phyloP scores from a whole-genome alignment of 192 early-diverging fungal species.

The Coemansia erecta region DNA sequence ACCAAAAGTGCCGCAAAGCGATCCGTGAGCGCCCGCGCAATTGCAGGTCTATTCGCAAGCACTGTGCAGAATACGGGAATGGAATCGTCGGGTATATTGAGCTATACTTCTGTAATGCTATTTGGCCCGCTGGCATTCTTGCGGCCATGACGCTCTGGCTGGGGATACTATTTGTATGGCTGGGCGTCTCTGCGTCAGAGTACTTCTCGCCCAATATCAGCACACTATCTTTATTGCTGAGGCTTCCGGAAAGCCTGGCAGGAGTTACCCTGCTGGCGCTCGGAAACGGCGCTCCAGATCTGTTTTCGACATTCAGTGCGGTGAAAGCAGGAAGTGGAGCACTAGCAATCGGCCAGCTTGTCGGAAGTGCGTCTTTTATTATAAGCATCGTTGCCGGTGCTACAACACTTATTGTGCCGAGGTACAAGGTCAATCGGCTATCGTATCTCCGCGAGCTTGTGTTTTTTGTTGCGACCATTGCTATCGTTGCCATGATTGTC shows the following conservation, averaged over 20 bases:
- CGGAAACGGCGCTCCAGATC: constrained; percentile 91
- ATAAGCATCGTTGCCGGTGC: constrained; percentile 79
- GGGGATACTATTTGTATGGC: constrained; percentile 69
- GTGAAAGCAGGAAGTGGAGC: constrained; percentile 68
- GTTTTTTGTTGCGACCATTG: constrained; percentile 61
- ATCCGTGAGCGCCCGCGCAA: constrained; percentile 55
- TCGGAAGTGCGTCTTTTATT: constrained; percentile 84
- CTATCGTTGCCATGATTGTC: constrained; percentile 32
- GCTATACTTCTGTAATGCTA: constrained; percentile 50
- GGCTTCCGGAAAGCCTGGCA: constrained; percentile 81
- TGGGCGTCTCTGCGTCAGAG: constrained; percentile 77
- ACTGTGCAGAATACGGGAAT: constrained; percentile 63
- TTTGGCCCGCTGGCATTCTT: constrained; percentile 24
- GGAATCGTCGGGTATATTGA: constrained; percentile 57
- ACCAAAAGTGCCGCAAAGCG: constrained; percentile 28
- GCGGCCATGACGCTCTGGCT: constrained; percentile 64
- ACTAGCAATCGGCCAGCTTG: constrained; percentile 87
- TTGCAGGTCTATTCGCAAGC: constrained; percentile 60
- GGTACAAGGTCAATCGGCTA: constrained; percentile 61
- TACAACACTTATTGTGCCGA: constrained; percentile 74
- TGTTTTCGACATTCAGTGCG: constrained; percentile 86
- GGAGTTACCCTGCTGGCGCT: constrained; percentile 78
- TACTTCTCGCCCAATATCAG: constrained; percentile 88
- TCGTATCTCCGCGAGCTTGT: constrained; percentile 79
- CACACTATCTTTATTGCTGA: constrained; percentile 69